A percentile compares a stretch with the other conserved stretches of the same genome.
Conservation (phyloP, 306 rosid species). For the Abrus precatorius region DNA sequence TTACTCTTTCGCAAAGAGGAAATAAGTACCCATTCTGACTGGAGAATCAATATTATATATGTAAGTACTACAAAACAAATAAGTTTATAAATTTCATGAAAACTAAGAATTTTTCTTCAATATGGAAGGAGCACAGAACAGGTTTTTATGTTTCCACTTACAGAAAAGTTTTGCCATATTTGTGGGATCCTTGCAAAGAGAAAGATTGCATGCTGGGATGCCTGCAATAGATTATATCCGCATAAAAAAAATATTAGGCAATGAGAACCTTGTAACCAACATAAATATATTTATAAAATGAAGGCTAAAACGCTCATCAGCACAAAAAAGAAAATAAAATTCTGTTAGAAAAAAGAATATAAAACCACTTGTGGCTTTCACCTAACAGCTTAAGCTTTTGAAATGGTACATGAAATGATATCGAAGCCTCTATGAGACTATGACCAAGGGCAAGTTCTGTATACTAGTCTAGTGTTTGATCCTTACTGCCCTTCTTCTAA, state of each 20-base stretch:
- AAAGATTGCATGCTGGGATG: slow-evolving; percentile 91
- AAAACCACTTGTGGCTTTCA: background rate
- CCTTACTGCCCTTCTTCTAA: background rate
- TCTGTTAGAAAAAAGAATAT: background rate
- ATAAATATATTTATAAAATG: background rate
- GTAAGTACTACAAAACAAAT: slow-evolving; percentile 29
- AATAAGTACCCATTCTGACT: slow-evolving; percentile 8
- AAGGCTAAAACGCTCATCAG: slow-evolving; percentile 22
- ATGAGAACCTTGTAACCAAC: slow-evolving; percentile 22
- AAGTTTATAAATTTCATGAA: slow-evolving; percentile 13
- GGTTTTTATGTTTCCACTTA: slow-evolving; percentile 61
- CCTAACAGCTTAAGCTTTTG: slow-evolving; percentile 11
- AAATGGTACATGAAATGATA: background rate
- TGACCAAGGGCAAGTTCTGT: background rate
- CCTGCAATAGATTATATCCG: slow-evolving; percentile 67
- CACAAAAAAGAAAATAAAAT: slow-evolving; percentile 4
- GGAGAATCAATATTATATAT: slow-evolving; percentile 25
- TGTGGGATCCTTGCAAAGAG: slow-evolving; percentile 96
- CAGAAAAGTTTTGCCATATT: slow-evolving; percentile 92
- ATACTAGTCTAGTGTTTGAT: background rate
- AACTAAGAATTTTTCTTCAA: slow-evolving; percentile 36
- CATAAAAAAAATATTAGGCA: slow-evolving; percentile 45
- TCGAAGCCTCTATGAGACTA: background rate
- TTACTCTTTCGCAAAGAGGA: slow-evolving; percentile 21
- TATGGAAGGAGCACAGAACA: slow-evolving; percentile 34